A percentile compares a stretch with the other conserved stretches of the same genome.
These are phyloP conservation scores for Candida orba DNA, from an alignment of 805 yeast species.

Conservation along the genomic window DNA sequence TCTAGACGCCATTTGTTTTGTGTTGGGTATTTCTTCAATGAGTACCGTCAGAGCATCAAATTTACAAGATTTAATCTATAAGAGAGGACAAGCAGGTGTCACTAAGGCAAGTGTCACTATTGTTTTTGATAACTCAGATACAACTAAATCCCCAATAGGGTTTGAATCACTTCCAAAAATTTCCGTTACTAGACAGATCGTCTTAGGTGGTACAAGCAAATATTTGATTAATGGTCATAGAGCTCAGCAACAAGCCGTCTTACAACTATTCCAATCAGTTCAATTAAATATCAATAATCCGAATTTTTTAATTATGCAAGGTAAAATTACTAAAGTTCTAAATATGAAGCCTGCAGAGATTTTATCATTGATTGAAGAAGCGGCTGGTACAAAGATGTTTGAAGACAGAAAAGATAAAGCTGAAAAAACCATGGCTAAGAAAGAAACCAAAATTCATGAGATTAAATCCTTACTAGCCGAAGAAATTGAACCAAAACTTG, in stretches of 20 bases:
- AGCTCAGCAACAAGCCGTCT: slow-evolving; percentile 89
- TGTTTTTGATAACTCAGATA: slow-evolving; percentile 84
- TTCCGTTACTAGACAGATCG: slow-evolving; percentile 86
- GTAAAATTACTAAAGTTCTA: slow-evolving; percentile 92
- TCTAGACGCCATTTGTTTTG: slow-evolving; percentile 95
- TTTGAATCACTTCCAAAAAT: slow-evolving; percentile 72
- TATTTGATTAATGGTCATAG: slow-evolving; percentile 92
- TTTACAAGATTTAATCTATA: slow-evolving; percentile 88
- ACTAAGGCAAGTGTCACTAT: slow-evolving; percentile 96
- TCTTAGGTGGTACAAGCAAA: slow-evolving; percentile 86
- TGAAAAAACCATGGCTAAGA: slow-evolving; percentile 83
- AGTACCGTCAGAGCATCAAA: slow-evolving; percentile 91
- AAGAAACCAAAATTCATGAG: slow-evolving; percentile 76
- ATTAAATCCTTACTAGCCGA: slow-evolving; percentile 67
- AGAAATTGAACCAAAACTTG: slow-evolving; percentile 90
- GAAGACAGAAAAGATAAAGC: slow-evolving; percentile 93
- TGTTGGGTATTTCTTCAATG: slow-evolving; percentile 93
- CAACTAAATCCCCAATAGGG: slow-evolving; percentile 75
- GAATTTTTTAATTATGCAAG: slow-evolving; percentile 96
- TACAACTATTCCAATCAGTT: slow-evolving; percentile 86
- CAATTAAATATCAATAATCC: slow-evolving; percentile 96
- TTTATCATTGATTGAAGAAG: slow-evolving; percentile 88
- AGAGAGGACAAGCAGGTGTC: slow-evolving; percentile 97
- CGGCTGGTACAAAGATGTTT: slow-evolving; percentile 95
- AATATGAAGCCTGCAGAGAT: slow-evolving; percentile 94